These are phyloP conservation scores for Malus hybrid DNA, from an alignment of 331 rosid species.

Conservation along the genomic window DNA sequence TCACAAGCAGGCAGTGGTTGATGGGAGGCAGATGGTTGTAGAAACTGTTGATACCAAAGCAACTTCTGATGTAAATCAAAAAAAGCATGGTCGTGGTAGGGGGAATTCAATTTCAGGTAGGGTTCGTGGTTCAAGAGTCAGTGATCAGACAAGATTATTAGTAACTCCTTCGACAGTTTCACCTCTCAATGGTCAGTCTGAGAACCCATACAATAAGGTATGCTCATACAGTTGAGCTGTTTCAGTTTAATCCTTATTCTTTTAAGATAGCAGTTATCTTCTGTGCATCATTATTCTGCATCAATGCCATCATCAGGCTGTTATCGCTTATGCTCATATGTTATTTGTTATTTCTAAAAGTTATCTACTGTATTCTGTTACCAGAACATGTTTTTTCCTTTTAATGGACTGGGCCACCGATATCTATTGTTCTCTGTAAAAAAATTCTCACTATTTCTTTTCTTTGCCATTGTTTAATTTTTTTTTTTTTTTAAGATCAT, in stretches of 20 bases:
- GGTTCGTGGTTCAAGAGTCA: slow-evolving; percentile 71
- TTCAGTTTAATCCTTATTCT: neutral
- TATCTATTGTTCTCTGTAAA: neutral
- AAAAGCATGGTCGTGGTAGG: slow-evolving; percentile 87
- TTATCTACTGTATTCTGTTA: neutral
- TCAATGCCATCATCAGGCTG: neutral
- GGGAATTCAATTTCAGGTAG: slow-evolving; percentile 61
- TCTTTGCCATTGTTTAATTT: neutral
- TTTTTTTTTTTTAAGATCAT: neutral
- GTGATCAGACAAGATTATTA: slow-evolving; percentile 57
- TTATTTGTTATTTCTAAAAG: neutral
- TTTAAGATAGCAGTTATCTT: neutral
- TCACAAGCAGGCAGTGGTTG: slow-evolving; percentile 47
- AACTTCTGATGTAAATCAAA: slow-evolving; percentile 50
- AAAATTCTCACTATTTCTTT: neutral
- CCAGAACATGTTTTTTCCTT: neutral
- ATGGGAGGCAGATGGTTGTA: slow-evolving; percentile 49
- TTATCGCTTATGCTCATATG: neutral
- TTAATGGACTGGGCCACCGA: neutral
- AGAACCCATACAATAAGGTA: slow-evolving; percentile 52
- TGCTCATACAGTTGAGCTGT: slow-evolving; percentile 7
- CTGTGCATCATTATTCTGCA: neutral
- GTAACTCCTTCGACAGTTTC: slow-evolving; percentile 40
- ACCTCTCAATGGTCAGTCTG: slow-evolving; percentile 68
- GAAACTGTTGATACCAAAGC: slow-evolving; percentile 49